phyloP scores from a whole-genome alignment of 495 filamentous ascomycete genomes.

The Xylaria intraflava region DNA sequence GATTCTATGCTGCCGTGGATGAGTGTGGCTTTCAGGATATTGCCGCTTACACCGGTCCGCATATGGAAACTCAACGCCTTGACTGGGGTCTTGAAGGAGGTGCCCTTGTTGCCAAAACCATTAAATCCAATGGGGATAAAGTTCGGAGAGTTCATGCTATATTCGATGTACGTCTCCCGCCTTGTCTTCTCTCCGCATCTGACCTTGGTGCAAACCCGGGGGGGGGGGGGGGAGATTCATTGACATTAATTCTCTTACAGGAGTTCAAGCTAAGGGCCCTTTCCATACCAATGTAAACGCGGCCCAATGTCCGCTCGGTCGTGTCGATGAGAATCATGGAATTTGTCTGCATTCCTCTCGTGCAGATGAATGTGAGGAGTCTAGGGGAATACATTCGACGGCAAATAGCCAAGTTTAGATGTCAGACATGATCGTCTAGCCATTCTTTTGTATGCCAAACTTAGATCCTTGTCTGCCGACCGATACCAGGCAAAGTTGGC shows the following conservation, averaged over 20 bases:
- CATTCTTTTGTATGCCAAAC: neutral
- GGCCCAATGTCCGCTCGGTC: no score
- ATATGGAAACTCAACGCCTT: conserved; percentile 3
- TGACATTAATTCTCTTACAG: neutral
- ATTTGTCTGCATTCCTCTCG: no score
- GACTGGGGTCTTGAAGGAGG: conserved; percentile 7
- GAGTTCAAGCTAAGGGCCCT: conserved; percentile 6
- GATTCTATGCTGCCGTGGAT: conserved; percentile 8
- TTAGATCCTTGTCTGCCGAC: no score
- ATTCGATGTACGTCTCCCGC: conserved; percentile 4
- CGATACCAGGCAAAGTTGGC: no score
- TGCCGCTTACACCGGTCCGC: conserved; percentile 1
- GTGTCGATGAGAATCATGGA: no score
- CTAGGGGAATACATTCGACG: no score
- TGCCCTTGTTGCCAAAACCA: neutral
- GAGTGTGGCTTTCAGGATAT: conserved; percentile 4
- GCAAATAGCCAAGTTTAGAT: neutral
- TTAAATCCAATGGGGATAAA: neutral
- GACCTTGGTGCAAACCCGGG: no score
- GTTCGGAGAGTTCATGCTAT: neutral
- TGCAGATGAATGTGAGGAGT: no score
- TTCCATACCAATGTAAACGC: neutral
- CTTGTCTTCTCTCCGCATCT: neutral
- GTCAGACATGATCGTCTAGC: neutral
- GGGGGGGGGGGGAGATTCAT: neutral